Evolutionary conservation across 768 basidiomycete genomes (phyloP).

Genomic region (Serendipita sp.): DNA sequence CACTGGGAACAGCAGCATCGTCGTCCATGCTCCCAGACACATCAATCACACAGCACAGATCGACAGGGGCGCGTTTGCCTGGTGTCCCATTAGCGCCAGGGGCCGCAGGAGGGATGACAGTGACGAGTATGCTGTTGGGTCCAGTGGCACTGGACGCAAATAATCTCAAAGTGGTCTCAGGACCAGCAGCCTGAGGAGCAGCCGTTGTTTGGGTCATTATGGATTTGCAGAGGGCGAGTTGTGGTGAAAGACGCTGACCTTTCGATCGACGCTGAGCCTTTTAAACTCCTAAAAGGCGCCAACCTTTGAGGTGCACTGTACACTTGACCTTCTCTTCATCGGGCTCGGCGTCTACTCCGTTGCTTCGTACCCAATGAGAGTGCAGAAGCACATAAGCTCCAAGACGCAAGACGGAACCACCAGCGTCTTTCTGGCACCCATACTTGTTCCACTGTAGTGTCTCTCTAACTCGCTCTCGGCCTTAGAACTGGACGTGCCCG

Average conservation of each 20-base stretch:
- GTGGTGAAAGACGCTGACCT: background rate
- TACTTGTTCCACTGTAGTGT: no score
- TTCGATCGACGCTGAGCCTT: background rate
- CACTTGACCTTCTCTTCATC: no score
- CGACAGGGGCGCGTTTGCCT: constrained; percentile 10
- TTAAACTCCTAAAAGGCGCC: background rate
- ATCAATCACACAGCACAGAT: constrained; percentile 12
- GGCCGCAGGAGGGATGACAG: background rate
- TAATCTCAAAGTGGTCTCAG: background rate
- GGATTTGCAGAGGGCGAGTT: background rate
- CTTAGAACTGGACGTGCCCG: no score
- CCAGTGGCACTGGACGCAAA: background rate
- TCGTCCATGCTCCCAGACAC: constrained; percentile 10
- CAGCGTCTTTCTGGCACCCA: no score
- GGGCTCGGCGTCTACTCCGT: no score
- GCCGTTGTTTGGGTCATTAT: background rate
- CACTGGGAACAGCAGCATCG: constrained; percentile 10
- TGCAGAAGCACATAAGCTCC: no score
- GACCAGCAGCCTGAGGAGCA: background rate
- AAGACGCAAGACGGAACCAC: no score
- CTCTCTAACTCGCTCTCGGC: no score
- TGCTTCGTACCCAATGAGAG: no score
- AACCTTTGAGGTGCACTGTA: background rate
- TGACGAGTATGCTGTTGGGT: background rate
- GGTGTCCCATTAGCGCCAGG: background rate